Percentiles rank a stretch among this genome's conserved stretches.
These are phyloP conservation scores for Madurella mycetomatis DNA, from an alignment of 2,329 filamentous ascomycete species.

Conservation along the genomic window DNA sequence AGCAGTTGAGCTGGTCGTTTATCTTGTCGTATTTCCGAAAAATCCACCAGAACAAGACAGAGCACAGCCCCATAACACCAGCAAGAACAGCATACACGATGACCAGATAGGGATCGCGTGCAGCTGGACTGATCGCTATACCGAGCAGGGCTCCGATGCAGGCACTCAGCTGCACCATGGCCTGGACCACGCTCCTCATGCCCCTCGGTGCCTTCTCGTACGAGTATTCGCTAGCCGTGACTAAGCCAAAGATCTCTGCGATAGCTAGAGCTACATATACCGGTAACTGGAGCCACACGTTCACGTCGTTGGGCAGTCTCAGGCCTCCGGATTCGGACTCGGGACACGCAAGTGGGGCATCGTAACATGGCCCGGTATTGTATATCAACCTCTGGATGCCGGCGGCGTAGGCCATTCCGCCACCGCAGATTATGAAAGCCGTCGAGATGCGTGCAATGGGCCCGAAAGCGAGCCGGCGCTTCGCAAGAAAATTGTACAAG, in stretches of 20 bases:
- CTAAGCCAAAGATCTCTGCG: constrained; percentile 40
- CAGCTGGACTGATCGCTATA: constrained; percentile 21
- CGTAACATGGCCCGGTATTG: constrained; percentile 40
- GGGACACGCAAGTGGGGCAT: constrained; percentile 32
- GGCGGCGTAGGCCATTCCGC: constrained; percentile 47
- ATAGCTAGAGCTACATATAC: constrained; percentile 40
- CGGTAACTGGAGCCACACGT: constrained; percentile 41
- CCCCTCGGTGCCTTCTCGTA: constrained; percentile 39
- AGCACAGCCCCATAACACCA: constrained; percentile 8
- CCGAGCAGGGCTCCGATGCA: constrained; percentile 19
- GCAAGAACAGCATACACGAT: constrained; percentile 12
- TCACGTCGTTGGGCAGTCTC: constrained; percentile 36
- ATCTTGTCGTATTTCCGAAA: constrained; percentile 15
- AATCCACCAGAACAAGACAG: constrained; percentile 7
- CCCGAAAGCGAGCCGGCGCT: constrained; percentile 40
- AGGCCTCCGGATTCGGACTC: constrained; percentile 25
- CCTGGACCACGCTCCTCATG: constrained; percentile 35
- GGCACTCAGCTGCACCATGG: constrained; percentile 24
- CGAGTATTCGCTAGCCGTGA: constrained; percentile 40
- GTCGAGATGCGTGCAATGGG: constrained; percentile 41
- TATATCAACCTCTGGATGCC: constrained; percentile 49
- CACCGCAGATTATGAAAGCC: constrained; percentile 42
- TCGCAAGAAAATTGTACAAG: constrained; percentile 44
- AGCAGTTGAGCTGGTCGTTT: constrained; percentile 1
- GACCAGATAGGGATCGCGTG: constrained; percentile 18